Evolutionary conservation across 345 rosid species (phyloP), one percentile per base, ranked within the genome.

Genomic region (Melaleuca quinquenervia): DNA sequence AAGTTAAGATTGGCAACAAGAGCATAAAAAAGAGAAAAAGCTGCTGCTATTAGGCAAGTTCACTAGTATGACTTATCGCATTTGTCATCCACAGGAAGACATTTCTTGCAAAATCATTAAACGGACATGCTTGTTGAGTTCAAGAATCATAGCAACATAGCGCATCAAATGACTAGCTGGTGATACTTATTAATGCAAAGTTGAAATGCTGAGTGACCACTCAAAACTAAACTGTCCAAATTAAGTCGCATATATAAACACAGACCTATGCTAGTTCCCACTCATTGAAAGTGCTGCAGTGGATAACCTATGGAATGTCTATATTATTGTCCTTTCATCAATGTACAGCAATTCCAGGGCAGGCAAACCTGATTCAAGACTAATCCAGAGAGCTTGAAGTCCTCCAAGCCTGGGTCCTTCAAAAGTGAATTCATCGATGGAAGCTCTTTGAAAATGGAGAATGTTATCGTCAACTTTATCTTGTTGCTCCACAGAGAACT

Each of bases 291-390:
- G 14, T 52, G 36, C 5, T 3, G 1, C 56, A 48, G 27, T 21
- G 9, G 29, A 15, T 44, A 50, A 82, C 52, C 55, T 29, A 32
- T 70, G 24, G 45, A 8, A 64, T 64, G 45, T 32, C 45, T 70
- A 18, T 32, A 32, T 22, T 8, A 70, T 16, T 32, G 48, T 70
- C 24, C 78, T 32, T 70, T 16, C 85, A 74, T 50, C 26, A 3
- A 26, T 56, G 18, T 41, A 20, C 41, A 64, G 0, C 26, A 32
- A 36, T 50, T 14, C 41, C 44, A 11, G 18, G 45, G 75, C 32
- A 84, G 70, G 85, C 96, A 84, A 86, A 96, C 99, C 98, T 92
- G 98, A 93, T 87, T 94, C 95, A 62, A 93, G 85, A 87, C 99
- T 82, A 84, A 95, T 88, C 99, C 99, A 96, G 84, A 96, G 86